Evolutionary conservation across 441 rosid species (phyloP), one percentile per base, ranked within the genome.

Genomic region (Breynia disticha): DNA sequence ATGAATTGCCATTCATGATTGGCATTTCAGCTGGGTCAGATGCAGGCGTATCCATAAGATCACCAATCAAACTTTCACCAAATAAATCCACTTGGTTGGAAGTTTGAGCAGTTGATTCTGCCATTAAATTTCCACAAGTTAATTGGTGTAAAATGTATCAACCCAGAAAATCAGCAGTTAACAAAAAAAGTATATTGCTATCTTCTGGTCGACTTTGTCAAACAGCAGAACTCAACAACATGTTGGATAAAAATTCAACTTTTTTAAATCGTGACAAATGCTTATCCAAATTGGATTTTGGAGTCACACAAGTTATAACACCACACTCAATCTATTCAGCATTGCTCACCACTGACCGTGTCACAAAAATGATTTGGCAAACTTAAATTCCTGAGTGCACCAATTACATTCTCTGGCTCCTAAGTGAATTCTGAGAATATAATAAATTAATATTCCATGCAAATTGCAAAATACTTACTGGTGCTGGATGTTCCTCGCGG

Each of bases 401-500:
- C 7, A 24, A 24, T n/a, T n/a, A n/a, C n/a, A n/a, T n/a, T n/a
- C 32, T 24, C 7, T 3, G 32, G 7, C 32, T 24, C 32, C 3
- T 7, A 24, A 24, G 32, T 24, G 32, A 24, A 24, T 24, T 2
- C 3, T 24, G 4, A 2, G 32, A 7, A 39, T 13, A 39, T 10
- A 39, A 39, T 14, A 14, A n/a, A n/a, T n/a, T 10, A 8, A 39
- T 6, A 8, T 14, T 2, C 11, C 15, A 39, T 39, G 12, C 43
- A 39, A 45, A 60, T 4, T 39, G 12, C 43, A 39, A 45, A 60
- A 54, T 47, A 75, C 97, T 76, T 78, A 91, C 95, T 84, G 19
- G 83, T 64, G 58, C 65, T 70, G 46, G 87, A 79, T 54, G 75
- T 80, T 72, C 95, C 97, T 48, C 99, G 90, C 49, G 99, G 99